Conservation (phyloP, 768 basidiomycete species). For the Leccinum uliginosum region DNA sequence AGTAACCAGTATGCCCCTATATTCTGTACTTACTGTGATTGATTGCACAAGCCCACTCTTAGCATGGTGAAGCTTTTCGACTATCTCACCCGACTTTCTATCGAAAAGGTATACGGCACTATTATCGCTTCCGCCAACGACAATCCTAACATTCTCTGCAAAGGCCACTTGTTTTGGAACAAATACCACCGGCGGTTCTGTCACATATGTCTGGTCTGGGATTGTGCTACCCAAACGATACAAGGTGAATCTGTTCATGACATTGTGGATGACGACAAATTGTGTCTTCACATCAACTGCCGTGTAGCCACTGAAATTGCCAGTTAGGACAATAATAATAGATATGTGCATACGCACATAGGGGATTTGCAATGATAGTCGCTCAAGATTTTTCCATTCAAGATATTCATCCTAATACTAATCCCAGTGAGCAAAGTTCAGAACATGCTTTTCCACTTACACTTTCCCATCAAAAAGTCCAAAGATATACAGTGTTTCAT, state of each 20-base stretch:
- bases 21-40: background rate
- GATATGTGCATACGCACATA: slow-evolving; percentile 1
- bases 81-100: background rate
- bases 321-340: too few relatives aligned
- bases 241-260: slow-evolving; percentile 3
- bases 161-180: slow-evolving; percentile 3
- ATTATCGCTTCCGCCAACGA: slow-evolving; percentile 5
- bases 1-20: background rate
- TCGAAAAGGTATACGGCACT: slow-evolving; percentile 7
- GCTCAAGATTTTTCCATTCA: background rate
- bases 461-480: background rate
- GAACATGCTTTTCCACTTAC: background rate
- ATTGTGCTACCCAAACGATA: background rate
- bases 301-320: too few relatives aligned
- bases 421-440: background rate
- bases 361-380: slow-evolving; percentile 1
- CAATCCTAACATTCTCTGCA: background rate
- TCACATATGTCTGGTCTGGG: background rate
- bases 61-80: background rate
- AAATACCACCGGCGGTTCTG: background rate
- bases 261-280: slow-evolving; percentile 1
- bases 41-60: background rate
- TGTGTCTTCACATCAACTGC: too few relatives aligned
- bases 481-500: background rate
- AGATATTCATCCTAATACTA: background rate